Evolutionary conservation across 2,329 filamentous ascomycete genomes (phyloP).

Genomic region (Diplocarpon rosae): DNA sequence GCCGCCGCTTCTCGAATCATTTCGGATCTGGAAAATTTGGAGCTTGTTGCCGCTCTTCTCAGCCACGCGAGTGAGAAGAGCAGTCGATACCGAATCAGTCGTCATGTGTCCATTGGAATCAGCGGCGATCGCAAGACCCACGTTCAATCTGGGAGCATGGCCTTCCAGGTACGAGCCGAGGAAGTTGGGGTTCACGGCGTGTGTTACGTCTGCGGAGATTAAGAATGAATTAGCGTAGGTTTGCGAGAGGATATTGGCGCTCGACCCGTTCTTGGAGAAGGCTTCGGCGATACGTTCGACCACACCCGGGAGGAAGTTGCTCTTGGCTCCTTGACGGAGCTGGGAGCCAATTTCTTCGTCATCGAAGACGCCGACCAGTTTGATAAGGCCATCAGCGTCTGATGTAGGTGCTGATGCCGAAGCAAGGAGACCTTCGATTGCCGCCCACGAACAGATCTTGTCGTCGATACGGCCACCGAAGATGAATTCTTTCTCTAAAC

Average conservation of each 20-base stretch:
- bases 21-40: conserved; percentile 90
- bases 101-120: conserved; percentile 96
- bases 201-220: conserved; percentile 83
- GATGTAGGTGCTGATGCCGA: conserved; percentile 45
- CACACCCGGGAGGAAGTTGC: conserved; percentile 75
- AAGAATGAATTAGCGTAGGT: conserved; percentile 90
- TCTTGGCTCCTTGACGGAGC: conserved; percentile 77
- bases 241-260: conserved; percentile 57
- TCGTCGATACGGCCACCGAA: conserved; percentile 93
- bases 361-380: conserved; percentile 89
- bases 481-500: conserved; percentile 86
- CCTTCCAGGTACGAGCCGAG: conserved; percentile 69
- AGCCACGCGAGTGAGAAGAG: conserved; percentile 68
- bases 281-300: conserved; percentile 74
- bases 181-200: conserved; percentile 94
- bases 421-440: conserved; percentile 71
- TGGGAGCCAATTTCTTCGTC: conserved; percentile 93
- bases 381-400: conserved; percentile 58
- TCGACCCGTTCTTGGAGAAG: conserved; percentile 36
- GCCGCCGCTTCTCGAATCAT: conserved; percentile 79
- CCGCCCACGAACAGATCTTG: conserved; percentile 92
- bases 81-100: conserved; percentile 76
- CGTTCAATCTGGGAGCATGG: conserved; percentile 80
- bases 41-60: conserved; percentile 60
- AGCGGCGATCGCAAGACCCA: conserved; percentile 68